Conservation (phyloP, 192 early-diverging fungal species). For the Linnemannia elongata region DNA sequence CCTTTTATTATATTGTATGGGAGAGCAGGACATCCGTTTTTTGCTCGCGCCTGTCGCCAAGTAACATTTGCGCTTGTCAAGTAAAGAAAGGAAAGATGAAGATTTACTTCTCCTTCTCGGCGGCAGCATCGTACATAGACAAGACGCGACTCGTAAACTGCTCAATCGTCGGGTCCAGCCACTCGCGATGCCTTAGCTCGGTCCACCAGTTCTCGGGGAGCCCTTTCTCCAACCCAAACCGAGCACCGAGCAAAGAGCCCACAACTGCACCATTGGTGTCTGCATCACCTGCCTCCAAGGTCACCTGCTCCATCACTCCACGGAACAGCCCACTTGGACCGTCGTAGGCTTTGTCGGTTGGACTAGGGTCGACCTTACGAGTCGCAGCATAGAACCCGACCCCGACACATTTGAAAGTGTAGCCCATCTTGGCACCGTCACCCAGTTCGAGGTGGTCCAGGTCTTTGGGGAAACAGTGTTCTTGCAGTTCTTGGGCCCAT, state of each 20-base stretch:
- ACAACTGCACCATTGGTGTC: constrained; percentile 71
- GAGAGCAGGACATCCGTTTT: no score
- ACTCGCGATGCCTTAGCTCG: constrained; percentile 53
- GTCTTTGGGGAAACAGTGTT: constrained; percentile 45
- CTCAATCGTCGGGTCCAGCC: constrained; percentile 45
- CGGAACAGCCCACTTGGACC: constrained; percentile 38
- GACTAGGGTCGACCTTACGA: constrained; percentile 28
- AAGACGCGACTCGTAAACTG: constrained; percentile 34
- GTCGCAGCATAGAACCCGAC: constrained; percentile 53
- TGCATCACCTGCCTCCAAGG: constrained; percentile 68
- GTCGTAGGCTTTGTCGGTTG: constrained; percentile 21
- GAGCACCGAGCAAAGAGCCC: constrained; percentile 64
- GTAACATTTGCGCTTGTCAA: no score
- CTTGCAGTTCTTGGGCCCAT: constrained; percentile 28
- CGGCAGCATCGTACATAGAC: constrained; percentile 15
- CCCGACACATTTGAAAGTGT: constrained; percentile 68
- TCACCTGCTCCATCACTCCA: constrained; percentile 61
- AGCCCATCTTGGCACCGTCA: constrained; percentile 59
- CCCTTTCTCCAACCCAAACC: constrained; percentile 56
- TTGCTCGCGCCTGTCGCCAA: no score
- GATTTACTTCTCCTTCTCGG: neutral
- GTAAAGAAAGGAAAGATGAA: neutral
- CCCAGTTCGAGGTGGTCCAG: constrained; percentile 58
- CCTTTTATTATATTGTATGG: no score
- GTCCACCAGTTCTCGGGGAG: constrained; percentile 64